A percentile compares a stretch with the other conserved stretches of the same genome.
Conservation (phyloP, 768 basidiomycete genomes). For the Lentinus brumalis region DNA sequence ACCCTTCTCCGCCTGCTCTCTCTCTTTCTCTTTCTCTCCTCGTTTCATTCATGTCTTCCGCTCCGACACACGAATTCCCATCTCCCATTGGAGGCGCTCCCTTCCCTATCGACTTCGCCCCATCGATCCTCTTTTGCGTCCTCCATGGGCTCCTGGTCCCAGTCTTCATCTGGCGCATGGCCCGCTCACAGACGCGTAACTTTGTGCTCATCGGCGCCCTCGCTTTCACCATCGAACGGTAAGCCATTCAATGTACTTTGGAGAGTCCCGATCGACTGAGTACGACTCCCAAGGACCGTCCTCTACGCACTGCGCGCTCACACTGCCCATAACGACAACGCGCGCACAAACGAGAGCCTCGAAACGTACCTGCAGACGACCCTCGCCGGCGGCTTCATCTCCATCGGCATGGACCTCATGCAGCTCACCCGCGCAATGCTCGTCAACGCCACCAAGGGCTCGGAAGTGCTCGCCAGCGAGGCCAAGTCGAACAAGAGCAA, state of each 20-base stretch:
- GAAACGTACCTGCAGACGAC: conserved; percentile 26
- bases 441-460: conserved; percentile 7
- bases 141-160: conserved; percentile 42
- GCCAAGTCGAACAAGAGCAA: not conserved
- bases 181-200: conserved; percentile 37
- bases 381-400: conserved; percentile 15
- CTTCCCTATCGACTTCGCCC: conserved; percentile 41
- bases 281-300: not conserved
- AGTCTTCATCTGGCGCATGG: conserved; percentile 37
- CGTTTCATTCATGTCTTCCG: not conserved
- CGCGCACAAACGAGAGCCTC: conserved; percentile 15
- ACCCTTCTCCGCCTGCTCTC: not conserved
- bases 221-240: conserved; percentile 43
- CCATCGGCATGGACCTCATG: conserved; percentile 16
- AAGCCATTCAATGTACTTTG: not conserved
- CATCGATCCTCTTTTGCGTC: conserved; percentile 44
- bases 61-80: conserved; percentile 33
- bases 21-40: not conserved
- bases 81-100: conserved; percentile 46
- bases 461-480: not conserved
- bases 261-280: too few species aligned
- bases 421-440: conserved; percentile 13
- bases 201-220: conserved; percentile 37
- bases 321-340: conserved; percentile 19
- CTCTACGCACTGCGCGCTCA: conserved; percentile 25